phyloP scores from a whole-genome alignment of 371 early-diverging fungal species.

The Mortierella sp. region DNA sequence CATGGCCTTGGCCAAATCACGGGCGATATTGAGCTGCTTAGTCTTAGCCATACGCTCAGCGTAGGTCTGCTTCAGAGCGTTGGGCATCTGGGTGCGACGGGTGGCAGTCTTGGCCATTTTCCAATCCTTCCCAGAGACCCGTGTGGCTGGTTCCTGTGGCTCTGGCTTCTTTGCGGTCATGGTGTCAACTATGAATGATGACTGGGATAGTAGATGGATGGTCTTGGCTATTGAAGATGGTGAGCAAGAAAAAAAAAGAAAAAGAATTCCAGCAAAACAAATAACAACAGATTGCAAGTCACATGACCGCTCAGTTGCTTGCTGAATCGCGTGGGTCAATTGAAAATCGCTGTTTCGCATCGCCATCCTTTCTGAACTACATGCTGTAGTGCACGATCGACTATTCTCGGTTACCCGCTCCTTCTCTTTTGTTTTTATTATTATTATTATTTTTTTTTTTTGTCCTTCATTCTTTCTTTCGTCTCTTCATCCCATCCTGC shows the following conservation, averaged over 20 bases:
- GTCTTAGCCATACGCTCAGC: slow-evolving; percentile 51
- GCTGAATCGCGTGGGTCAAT: neutral
- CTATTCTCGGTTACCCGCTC: neutral
- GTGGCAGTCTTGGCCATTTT: slow-evolving; percentile 50
- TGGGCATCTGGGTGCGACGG: slow-evolving; percentile 47
- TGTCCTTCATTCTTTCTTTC: neutral
- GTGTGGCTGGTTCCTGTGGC: slow-evolving; percentile 43
- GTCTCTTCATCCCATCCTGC: neutral
- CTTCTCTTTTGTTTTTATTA: too few relatives aligned
- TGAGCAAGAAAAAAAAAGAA: neutral
- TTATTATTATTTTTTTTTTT: neutral
- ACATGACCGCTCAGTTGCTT: neutral
- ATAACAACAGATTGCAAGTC: neutral
- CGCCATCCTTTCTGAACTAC: too few relatives aligned
- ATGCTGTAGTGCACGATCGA: too few relatives aligned
- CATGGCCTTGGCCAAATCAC: slow-evolving; percentile 48
- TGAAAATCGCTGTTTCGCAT: too few relatives aligned
- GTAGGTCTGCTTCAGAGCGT: slow-evolving; percentile 46
- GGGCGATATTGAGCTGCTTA: slow-evolving; percentile 41
- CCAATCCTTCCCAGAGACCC: slow-evolving; percentile 55
- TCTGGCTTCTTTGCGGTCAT: slow-evolving; percentile 42
- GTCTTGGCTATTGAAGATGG: too few relatives aligned
- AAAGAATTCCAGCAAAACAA: neutral
- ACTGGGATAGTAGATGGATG: neutral
- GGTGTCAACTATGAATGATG: neutral